Percentiles rank a stretch among this genome's conserved stretches.
Evolutionary conservation across 2,329 filamentous ascomycete species (phyloP).

Genomic region (Colletotrichum sp.): DNA sequence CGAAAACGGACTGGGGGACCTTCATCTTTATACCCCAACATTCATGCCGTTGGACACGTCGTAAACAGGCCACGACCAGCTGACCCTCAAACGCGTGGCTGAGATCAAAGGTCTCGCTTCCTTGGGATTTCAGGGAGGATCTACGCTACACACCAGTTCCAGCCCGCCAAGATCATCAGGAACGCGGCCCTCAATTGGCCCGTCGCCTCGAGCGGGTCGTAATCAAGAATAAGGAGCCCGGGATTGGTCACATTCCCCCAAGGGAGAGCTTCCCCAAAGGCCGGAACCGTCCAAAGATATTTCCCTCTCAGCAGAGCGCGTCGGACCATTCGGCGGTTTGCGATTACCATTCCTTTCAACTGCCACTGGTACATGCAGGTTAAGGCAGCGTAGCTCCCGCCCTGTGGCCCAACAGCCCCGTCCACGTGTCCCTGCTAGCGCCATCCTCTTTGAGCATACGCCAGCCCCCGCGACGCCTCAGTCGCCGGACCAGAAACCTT

Average conservation of each 20-base stretch:
- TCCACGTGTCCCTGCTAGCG: background rate
- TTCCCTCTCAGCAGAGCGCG: background rate
- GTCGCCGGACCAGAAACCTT: background rate
- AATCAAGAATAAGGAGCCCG: background rate
- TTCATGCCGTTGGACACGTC: background rate
- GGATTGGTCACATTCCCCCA: background rate
- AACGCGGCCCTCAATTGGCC: background rate
- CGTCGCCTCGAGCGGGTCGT: background rate
- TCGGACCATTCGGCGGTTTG: background rate
- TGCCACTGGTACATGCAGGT: background rate
- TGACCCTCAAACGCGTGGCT: background rate
- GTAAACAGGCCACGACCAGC: background rate
- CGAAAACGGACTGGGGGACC: background rate
- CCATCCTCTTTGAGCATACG: background rate
- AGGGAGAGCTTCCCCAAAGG: background rate
- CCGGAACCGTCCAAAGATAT: background rate
- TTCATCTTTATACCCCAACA: background rate
- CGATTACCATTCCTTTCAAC: background rate
- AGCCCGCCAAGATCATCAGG: background rate
- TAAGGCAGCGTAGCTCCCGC: background rate
- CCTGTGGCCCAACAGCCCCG: background rate
- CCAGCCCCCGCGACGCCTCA: background rate
- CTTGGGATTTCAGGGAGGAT: background rate
- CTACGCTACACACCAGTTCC: background rate
- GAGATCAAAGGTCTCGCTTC: background rate